Conservation (phyloP, 257 asterid genomes). For the Solanum arcanum region DNA sequence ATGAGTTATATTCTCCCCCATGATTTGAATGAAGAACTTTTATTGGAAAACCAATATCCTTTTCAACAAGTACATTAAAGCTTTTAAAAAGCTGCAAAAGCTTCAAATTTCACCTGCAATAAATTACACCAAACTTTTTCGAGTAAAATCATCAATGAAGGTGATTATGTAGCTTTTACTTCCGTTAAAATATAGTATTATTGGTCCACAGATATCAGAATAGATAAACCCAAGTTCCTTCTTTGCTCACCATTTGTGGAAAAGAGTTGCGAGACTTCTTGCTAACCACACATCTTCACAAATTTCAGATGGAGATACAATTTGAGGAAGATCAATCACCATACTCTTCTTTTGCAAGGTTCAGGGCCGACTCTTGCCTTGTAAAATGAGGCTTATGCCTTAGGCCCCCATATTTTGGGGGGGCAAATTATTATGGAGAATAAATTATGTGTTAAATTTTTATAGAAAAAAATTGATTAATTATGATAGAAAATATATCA, state of each 20-base stretch:
- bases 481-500: no score
- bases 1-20: neutral
- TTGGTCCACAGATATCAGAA: neutral
- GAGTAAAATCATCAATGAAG: neutral
- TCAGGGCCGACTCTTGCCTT: no score
- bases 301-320: neutral
- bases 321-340: neutral
- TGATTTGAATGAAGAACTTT: neutral
- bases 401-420: no score
- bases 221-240: neutral
- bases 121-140: neutral
- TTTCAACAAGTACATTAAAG: neutral
- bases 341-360: neutral
- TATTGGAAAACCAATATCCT: neutral
- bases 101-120: neutral
- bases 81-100: neutral
- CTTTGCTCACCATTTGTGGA: neutral
- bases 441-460: no score
- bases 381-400: no score
- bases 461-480: no score
- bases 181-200: neutral
- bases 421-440: no score
- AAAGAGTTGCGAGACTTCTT: neutral
- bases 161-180: neutral
- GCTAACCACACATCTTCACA: no score